phyloP scores from a whole-genome alignment of 345 rosid species.

The Lumnitzera littorea region DNA sequence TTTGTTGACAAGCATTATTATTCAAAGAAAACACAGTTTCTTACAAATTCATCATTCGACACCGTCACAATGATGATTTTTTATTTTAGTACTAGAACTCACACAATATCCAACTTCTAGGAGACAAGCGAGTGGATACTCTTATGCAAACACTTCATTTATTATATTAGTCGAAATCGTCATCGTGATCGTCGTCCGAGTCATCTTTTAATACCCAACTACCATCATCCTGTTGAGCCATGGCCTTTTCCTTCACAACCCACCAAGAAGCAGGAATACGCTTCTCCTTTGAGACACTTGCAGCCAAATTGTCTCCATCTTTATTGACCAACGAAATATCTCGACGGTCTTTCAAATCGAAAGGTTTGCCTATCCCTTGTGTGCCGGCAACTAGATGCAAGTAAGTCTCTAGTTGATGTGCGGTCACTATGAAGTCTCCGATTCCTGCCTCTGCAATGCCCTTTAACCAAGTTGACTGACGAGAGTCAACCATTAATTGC shows the following conservation, averaged over 20 bases:
- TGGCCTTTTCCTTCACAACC: conserved; percentile 43
- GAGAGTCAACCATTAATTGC: conserved; percentile 48
- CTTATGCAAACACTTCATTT: too few species aligned
- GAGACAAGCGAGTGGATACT: too few species aligned
- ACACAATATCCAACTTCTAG: too few species aligned
- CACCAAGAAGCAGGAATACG: conserved; percentile 47
- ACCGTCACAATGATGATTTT: too few species aligned
- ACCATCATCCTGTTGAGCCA: conserved; percentile 30
- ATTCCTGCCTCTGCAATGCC: background rate
- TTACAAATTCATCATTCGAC: too few species aligned
- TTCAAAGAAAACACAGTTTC: too few species aligned
- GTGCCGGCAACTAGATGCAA: conserved; percentile 79
- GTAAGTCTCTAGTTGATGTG: conserved; percentile 52
- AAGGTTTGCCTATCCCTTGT: conserved; percentile 42
- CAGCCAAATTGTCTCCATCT: conserved; percentile 25
- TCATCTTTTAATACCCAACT: too few species aligned
- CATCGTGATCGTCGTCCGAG: too few species aligned
- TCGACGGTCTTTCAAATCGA: conserved; percentile 36
- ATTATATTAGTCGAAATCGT: too few species aligned
- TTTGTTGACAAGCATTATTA: too few species aligned
- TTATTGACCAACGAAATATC: conserved; percentile 54
- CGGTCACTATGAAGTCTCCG: background rate
- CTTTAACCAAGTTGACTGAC: conserved; percentile 45
- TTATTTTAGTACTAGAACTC: too few species aligned
- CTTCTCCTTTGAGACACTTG: background rate